Conservation (phyloP, 805 yeast genomes). For the Yamadazyma ubonensis region DNA sequence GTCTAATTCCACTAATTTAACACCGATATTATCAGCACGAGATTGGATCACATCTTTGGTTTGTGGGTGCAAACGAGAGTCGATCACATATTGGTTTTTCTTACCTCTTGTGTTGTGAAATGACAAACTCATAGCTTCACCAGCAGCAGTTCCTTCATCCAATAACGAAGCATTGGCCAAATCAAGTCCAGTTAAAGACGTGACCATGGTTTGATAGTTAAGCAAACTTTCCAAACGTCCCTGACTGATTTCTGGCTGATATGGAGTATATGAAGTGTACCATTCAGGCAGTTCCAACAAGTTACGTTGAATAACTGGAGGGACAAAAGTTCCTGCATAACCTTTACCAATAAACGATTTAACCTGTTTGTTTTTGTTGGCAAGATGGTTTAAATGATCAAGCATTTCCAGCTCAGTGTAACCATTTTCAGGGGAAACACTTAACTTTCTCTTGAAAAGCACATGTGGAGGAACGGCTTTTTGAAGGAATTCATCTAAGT, state of each 20-base stretch:
- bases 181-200: slow-evolving; percentile 91
- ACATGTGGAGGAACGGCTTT: slow-evolving; percentile 78
- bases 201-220: slow-evolving; percentile 88
- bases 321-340: slow-evolving; percentile 84
- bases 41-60: slow-evolving; percentile 76
- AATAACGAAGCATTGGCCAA: slow-evolving; percentile 91
- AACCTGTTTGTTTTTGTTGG: slow-evolving; percentile 69
- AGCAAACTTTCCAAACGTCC: slow-evolving; percentile 89
- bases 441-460: slow-evolving; percentile 63
- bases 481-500: slow-evolving; percentile 67
- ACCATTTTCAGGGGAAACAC: slow-evolving; percentile 69
- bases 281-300: slow-evolving; percentile 92
- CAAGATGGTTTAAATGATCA: slow-evolving; percentile 62
- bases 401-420: slow-evolving; percentile 81
- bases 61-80: slow-evolving; percentile 76
- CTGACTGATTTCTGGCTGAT: slow-evolving; percentile 97
- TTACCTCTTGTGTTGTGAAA: slow-evolving; percentile 68
- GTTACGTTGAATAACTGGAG: slow-evolving; percentile 92
- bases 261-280: slow-evolving; percentile 98
- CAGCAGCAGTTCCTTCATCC: slow-evolving; percentile 97
- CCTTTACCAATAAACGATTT: slow-evolving; percentile 90
- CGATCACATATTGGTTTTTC: slow-evolving; percentile 67
- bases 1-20: slow-evolving; percentile 61
- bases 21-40: slow-evolving; percentile 73
- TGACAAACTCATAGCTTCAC: slow-evolving; percentile 90